Evolutionary conservation across 768 basidiomycete species (phyloP), one percentile per base, ranked within the genome.

Genomic region (Phanerodontia chrysosporium): DNA sequence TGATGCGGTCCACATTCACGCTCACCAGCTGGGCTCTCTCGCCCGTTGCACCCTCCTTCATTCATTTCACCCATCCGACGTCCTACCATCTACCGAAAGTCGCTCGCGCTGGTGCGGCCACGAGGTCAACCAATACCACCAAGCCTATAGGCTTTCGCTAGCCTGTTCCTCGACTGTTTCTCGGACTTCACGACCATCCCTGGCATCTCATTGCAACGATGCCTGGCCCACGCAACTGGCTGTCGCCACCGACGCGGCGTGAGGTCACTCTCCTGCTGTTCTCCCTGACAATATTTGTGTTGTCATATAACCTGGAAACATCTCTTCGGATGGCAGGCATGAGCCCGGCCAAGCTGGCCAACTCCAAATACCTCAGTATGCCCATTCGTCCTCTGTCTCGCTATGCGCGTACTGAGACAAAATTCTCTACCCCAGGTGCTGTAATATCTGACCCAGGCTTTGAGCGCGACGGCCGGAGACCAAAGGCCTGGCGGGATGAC

Each of bases 251-350:
- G 12, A 88, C 81, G 49, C 81, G 86, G 63, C 83, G 92, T 62
- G 93, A 95, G 72, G 64, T 88, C 30, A 77, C 83, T 10, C 80
- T 95, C 64, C 66, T 90, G 60, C 74, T 91, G 35, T 82, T 87
- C 64, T 82, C 85, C 10, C 69, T 90, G 30, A 75, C 82, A 16
- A 72, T 83, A 51, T 90, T 92, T 67, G 72, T 88, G 28, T 70
- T 94, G 46, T 81, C 90, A 39, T 90, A 86, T 69, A 89, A 93
- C 72, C 73, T 91, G 60, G 87, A 90, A 70, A 70, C 78, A 2
- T 84, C 88, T 0, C 73, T 90, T 6, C 76, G 78, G 45, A 73
- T 80, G 36, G 70, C 83, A 24, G 71, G 75, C 22, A 57, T 74
- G 2, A 57, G 57, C 32, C 69, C 69, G 10, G 59, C 70, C 35